Conservation (phyloP, 345 rosid genomes). For the Erysimum cheiranthoides region DNA sequence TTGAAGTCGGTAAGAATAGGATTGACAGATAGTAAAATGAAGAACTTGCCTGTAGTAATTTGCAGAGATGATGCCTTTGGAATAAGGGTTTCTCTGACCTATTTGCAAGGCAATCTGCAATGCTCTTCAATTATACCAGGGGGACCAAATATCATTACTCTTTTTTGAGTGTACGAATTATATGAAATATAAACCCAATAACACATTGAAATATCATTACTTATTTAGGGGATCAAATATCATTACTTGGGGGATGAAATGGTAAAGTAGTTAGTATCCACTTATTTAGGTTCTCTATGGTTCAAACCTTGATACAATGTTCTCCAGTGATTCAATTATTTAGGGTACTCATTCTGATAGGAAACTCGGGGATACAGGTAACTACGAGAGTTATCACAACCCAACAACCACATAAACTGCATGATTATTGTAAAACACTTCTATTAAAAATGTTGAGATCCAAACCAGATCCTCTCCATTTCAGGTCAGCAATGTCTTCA, state of each 20-base stretch:
- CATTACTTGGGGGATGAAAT: no score
- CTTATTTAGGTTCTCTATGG: not conserved
- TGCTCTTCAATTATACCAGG: not conserved
- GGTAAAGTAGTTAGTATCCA: slow-evolving; percentile 2
- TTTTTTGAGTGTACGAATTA: not conserved
- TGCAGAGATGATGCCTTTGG: slow-evolving; percentile 53
- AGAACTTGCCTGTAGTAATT: slow-evolving; percentile 48
- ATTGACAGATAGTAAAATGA: slow-evolving; percentile 55
- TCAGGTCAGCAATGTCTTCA: slow-evolving; percentile 40
- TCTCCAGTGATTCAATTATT: not conserved
- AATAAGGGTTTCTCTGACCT: slow-evolving; percentile 42
- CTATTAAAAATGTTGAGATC: slow-evolving; percentile 37
- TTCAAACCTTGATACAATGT: not conserved
- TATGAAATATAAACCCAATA: not conserved
- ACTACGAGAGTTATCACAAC: slow-evolving; percentile 4
- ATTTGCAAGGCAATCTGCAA: not conserved
- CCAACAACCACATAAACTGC: slow-evolving; percentile 1
- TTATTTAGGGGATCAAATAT: no score
- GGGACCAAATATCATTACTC: not conserved
- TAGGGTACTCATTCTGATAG: not conserved
- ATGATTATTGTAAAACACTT: slow-evolving; percentile 16
- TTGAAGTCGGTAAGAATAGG: not conserved
- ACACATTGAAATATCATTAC: not conserved
- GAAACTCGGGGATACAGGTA: not conserved
- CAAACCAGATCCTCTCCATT: slow-evolving; percentile 41